Evolutionary conservation across 1,284 basidiomycete genomes (phyloP).

Genomic region (Meripilus lineatus): DNA sequence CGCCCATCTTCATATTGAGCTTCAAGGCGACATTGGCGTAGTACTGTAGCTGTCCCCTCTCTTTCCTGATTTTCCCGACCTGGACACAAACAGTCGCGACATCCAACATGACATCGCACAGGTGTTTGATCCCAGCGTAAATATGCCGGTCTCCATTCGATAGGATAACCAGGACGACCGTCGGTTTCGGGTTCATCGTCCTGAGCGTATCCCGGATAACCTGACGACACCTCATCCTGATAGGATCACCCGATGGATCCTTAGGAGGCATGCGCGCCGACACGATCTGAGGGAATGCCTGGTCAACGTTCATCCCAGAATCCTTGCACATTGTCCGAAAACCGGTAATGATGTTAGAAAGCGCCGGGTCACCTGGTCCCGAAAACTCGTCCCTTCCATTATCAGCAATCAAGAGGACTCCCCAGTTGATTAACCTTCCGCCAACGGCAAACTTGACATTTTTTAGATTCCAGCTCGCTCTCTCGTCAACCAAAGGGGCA

Average conservation of each 20-base stretch:
- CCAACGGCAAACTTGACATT: conserved; percentile 57
- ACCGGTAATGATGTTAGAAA: conserved; percentile 38
- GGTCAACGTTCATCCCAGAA: conserved; percentile 53
- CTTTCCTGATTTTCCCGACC: conserved; percentile 54
- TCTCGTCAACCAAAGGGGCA: conserved; percentile 44
- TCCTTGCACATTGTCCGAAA: conserved; percentile 54
- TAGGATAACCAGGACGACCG: conserved; percentile 45
- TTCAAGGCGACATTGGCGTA: conserved; percentile 77
- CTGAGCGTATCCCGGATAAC: conserved; percentile 28
- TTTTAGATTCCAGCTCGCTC: conserved; percentile 69
- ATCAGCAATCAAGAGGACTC: conserved; percentile 59
- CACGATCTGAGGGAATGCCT: conserved; percentile 27
- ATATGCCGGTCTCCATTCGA: conserved; percentile 63
- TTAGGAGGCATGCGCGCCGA: conserved; percentile 42
- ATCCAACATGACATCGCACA: conserved; percentile 62
- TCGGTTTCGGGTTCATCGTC: conserved; percentile 27
- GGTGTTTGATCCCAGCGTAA: conserved; percentile 66
- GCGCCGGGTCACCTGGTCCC: conserved; percentile 41
- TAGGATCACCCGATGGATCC: conserved; percentile 40
- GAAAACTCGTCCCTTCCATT: conserved; percentile 41
- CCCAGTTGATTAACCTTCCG: conserved; percentile 51
- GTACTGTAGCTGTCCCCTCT: conserved; percentile 63
- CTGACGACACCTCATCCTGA: conserved; percentile 39
- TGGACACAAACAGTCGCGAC: conserved; percentile 69
- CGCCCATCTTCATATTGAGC: conserved; percentile 78